A percentile compares a stretch with the other conserved stretches of the same genome.
Evolutionary conservation across 1,284 basidiomycete species (phyloP).

Genomic region (Pseudozyma hubeiensis): DNA sequence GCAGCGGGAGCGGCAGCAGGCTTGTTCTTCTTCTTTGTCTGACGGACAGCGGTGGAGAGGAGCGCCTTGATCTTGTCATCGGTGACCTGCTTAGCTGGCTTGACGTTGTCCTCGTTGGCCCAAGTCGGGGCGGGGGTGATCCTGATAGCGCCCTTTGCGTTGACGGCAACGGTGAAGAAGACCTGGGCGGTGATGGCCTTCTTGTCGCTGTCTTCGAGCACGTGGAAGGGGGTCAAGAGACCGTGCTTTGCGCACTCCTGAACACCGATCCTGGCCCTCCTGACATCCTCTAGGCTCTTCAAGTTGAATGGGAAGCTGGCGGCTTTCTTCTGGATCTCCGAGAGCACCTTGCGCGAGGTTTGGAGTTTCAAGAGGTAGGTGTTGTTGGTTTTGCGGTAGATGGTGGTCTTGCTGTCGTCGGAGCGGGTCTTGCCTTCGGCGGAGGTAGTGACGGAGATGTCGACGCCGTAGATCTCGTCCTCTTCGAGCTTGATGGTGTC

Average conservation of each 20-base stretch:
- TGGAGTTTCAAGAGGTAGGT: slow-evolving; percentile 99
- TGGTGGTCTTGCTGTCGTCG: slow-evolving; percentile 88
- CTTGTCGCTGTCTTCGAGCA: slow-evolving; percentile 69
- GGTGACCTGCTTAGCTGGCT: slow-evolving; percentile 74
- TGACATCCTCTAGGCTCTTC: slow-evolving; percentile 92
- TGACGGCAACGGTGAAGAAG: slow-evolving; percentile 93
- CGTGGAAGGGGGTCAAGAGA: slow-evolving; percentile 88
- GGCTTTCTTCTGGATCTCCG: slow-evolving; percentile 96
- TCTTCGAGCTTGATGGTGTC: slow-evolving; percentile 73
- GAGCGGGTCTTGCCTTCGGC: slow-evolving; percentile 74
- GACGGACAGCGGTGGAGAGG: slow-evolving; percentile 82
- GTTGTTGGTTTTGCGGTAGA: slow-evolving; percentile 86
- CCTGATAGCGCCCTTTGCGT: slow-evolving; percentile 78
- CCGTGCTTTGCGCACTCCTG: slow-evolving; percentile 95
- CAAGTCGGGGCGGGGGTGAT: slow-evolving; percentile 87
- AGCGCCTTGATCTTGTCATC: slow-evolving; percentile 74
- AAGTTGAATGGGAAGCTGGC: slow-evolving; percentile 98
- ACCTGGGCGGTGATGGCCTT: slow-evolving; percentile 76
- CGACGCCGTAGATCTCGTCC: slow-evolving; percentile 95
- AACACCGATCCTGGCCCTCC: slow-evolving; percentile 91
- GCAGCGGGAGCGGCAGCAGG: slow-evolving; percentile 26
- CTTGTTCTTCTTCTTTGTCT: slow-evolving; percentile 88
- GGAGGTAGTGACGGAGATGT: slow-evolving; percentile 78
- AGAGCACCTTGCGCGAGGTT: slow-evolving; percentile 91
- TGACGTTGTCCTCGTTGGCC: slow-evolving; percentile 91